Evolutionary conservation across 805 yeast genomes (phyloP).

Genomic region (Jamesozyma rosinii): DNA sequence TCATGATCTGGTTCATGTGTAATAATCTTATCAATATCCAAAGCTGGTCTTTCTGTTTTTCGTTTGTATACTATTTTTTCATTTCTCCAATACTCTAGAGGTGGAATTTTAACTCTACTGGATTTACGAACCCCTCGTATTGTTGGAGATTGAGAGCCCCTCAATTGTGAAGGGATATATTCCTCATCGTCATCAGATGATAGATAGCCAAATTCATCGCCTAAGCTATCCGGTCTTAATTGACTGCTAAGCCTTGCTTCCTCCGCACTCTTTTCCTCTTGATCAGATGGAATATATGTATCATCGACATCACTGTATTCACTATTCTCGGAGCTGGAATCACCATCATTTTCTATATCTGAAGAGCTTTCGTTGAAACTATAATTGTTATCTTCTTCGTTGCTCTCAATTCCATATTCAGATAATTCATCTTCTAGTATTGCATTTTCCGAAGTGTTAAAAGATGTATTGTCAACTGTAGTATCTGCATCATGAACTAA

Average conservation of each 20-base stretch:
- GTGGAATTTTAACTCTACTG: conserved; percentile 53
- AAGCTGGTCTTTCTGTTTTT: conserved; percentile 35
- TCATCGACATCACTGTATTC: conserved; percentile 3
- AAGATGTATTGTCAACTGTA: conserved; percentile 22
- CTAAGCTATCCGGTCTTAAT: neutral
- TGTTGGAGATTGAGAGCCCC: neutral
- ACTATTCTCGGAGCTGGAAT: neutral
- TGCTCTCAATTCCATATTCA: conserved; percentile 14
- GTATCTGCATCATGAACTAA: conserved; percentile 65
- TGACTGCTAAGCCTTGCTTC: neutral
- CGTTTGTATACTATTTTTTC: conserved; percentile 59
- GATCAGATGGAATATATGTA: conserved; percentile 8
- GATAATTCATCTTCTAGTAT: conserved; percentile 24
- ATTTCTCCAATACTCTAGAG: conserved; percentile 78
- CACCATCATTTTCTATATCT: neutral
- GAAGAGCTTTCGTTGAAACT: conserved; percentile 24
- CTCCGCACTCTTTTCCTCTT: conserved; percentile 4
- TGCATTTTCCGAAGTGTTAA: conserved; percentile 29
- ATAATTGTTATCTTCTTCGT: conserved; percentile 24
- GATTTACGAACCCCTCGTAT: conserved; percentile 47
- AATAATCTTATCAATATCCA: conserved; percentile 50
- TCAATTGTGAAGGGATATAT: conserved; percentile 1
- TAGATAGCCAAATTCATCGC: neutral
- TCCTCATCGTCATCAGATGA: conserved; percentile 8
- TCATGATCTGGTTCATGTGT: conserved; percentile 32